Evolutionary conservation across 1,284 basidiomycete species (phyloP), one percentile per base, ranked within the genome.

Genomic region (Ustilago curta): DNA sequence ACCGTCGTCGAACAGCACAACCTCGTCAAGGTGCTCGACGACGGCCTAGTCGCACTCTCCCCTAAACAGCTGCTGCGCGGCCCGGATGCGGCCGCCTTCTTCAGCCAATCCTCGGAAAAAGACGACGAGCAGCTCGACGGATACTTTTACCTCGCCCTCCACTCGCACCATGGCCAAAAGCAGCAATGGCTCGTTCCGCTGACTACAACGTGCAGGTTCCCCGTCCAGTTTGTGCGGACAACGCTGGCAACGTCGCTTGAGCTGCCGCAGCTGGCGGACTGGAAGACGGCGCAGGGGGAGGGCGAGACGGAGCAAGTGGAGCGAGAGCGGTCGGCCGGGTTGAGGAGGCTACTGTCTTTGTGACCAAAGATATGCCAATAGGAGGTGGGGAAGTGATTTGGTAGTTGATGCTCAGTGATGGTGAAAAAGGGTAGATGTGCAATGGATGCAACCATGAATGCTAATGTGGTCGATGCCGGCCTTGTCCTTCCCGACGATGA

Each of bases 221-320:
- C 71, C 6, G 65, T 66, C 1, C 75, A 79, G 39, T 76, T 67
- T 11, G 62, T 65, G 0, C 50, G 78, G 8, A 32, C 69, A 16
- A 75, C 80, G 1, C 63, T 84, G 6, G 75, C 82, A 0, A 19
- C 52, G 11, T 42, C 60, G 12, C 67, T 84, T 2, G 64, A 61
- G 5, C 47, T 79, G 23, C 70, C 78, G 0, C 61, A 82, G 29
- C 55, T 82, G 25, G 76, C 67, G 0, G 81, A 84, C 49, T 84
- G 82, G 82, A 74, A 76, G 29, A 52, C 53, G 0, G 40, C 52
- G 6, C 11, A 43, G 11, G 45, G n/a, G 8, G 27, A 40, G 21
- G 29, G 9, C 1, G 55, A 47, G 29, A 21, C 14, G 5, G 55
- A 58, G 25, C 49, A 42, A 11, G 27, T 9, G 44, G 52, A 62